Base-by-base conservation (phyloP, 2,329 filamentous ascomycete genomes). In the Aschersonia sp. region DNA sequence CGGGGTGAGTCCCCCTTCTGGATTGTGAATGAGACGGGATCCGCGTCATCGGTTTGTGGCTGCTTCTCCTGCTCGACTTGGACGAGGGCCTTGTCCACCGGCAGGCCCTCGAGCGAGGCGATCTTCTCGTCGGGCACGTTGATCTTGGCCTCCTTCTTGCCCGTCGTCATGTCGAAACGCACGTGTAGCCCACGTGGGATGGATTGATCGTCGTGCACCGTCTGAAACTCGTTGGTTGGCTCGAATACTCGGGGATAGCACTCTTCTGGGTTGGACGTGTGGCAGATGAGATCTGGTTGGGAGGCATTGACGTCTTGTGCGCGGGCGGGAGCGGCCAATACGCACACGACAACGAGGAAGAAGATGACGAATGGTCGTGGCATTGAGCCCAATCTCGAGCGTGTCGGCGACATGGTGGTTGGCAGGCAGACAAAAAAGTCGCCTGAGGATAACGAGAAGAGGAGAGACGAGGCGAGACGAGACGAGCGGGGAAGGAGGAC, bases 221-320 rank as follows among this genome's bases (percentile, higher is more conserved):
- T 57, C 59, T 83, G 79, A 53, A 85, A 85, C 49, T 82, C 72
- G 45, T 80, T 65, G 1, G 80, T 85, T 1, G 82, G 68, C 48
- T 74, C 68, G 51, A 85, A 85, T 2, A 81, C 52, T 45, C 71
- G 73, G 1, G 81, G 79, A 54, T 85, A 85, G 61, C 82, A 85
- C 50, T 83, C 80, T 44, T 70, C 62, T 0, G 70, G 65, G 54
- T 81, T 70, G 45, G 71, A 65, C 42, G 75, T 77, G 59, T 81
- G 78, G 54, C 82, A 85, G 60, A 85, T 82, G 48, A 84, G 63
- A 41, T 81, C 74, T n/a, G 62, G 57, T 35, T 72, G 64, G 50
- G 67, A 62, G 5, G 65, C 59, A 40, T 60, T 51, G 43, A 66
- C 58, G 32, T 58, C 51, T 30, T 59, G 55, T 31, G 61, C 59